A percentile compares a stretch with the other conserved stretches of the same genome.
Evolutionary conservation across 2,329 filamentous ascomycete species (phyloP).

Genomic region (Talaromyces sp.): DNA sequence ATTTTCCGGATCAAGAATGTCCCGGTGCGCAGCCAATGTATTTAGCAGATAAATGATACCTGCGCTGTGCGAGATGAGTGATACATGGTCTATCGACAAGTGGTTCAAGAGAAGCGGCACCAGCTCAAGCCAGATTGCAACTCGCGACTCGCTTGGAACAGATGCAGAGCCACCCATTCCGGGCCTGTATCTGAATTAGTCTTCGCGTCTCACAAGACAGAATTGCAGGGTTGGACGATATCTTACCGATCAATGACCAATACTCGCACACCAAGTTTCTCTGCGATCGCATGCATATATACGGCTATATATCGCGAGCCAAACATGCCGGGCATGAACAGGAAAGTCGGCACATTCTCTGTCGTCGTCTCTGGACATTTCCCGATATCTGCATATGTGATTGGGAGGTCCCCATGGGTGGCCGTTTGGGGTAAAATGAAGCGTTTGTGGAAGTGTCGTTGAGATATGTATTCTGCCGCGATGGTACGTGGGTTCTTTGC

Average conservation of each 20-base stretch:
- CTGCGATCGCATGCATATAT: slow-evolving; percentile 24
- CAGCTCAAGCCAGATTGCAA: slow-evolving; percentile 42
- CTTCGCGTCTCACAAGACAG: neutral
- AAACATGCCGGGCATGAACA: slow-evolving; percentile 31
- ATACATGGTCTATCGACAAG: slow-evolving; percentile 38
- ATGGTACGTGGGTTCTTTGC: neutral
- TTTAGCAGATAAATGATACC: slow-evolving; percentile 46
- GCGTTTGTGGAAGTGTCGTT: slow-evolving; percentile 24
- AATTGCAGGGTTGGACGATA: neutral
- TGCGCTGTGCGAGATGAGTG: slow-evolving; percentile 40
- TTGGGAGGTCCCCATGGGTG: slow-evolving; percentile 19
- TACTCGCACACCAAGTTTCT: slow-evolving; percentile 25
- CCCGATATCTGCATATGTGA: slow-evolving; percentile 27
- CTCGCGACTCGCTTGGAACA: slow-evolving; percentile 35
- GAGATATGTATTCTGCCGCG: slow-evolving; percentile 20
- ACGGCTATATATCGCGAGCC: slow-evolving; percentile 26
- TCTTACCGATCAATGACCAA: slow-evolving; percentile 26
- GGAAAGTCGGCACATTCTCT: slow-evolving; percentile 16
- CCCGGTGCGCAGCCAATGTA: slow-evolving; percentile 33
- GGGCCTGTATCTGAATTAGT: slow-evolving; percentile 29
- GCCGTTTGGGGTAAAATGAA: slow-evolving; percentile 21
- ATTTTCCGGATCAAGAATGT: slow-evolving; percentile 31
- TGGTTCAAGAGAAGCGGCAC: slow-evolving; percentile 38
- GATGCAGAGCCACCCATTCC: slow-evolving; percentile 45
- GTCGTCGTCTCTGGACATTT: neutral